Base-by-base conservation (phyloP, 768 basidiomycete genomes). In the Podaxis mareebaensis region DNA sequence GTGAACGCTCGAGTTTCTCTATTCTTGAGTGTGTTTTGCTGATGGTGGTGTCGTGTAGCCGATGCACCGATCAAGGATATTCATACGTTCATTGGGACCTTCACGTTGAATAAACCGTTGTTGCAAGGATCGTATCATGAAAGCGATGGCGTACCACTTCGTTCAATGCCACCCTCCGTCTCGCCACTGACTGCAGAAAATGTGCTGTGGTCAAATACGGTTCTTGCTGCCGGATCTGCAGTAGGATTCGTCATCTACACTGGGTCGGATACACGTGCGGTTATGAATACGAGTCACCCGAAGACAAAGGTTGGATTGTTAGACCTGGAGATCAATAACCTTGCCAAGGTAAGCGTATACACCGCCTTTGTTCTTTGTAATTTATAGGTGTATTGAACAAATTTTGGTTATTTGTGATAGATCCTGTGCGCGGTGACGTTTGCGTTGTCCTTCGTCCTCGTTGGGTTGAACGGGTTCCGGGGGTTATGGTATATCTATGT, bases 281-380 rank as follows among this genome's bases (percentile, higher is more conserved):
- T 98, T 24, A 95, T 99, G 94, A 99, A 99, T 68, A 99, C 97
- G 3, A 95, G 93, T 68, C 95, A 96, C 75, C 96, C 97, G 0
- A 90, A 89, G 67, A 99, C 96, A 1, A 99, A 99, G 74, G 85
- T 93, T 52, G 97, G 97, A 3, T 71, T 96, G 53, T 73, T 99
- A 60, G 97, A 99, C 76, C 70, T 94, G 54, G 97, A 99, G 75
- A 96, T 99, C 67, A 99, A 99, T 72, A 86, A 87, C 53, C 84
- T 99, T 42, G 95, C 97, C 3, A 99, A 99, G 85, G 96, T 94
- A 85, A 75, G 88, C 86, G n/a, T 48, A 4, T 48, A 38, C 38
- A 3, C 8, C 22, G 6, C 52, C n/a, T 12, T 26, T 33, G 17
- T 15, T 46, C 7, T n/a, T 46, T 46, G 44, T 8, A 10, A 10